Base-by-base conservation (phyloP, 1,284 basidiomycete genomes). In the Puccinia triticina region DNA sequence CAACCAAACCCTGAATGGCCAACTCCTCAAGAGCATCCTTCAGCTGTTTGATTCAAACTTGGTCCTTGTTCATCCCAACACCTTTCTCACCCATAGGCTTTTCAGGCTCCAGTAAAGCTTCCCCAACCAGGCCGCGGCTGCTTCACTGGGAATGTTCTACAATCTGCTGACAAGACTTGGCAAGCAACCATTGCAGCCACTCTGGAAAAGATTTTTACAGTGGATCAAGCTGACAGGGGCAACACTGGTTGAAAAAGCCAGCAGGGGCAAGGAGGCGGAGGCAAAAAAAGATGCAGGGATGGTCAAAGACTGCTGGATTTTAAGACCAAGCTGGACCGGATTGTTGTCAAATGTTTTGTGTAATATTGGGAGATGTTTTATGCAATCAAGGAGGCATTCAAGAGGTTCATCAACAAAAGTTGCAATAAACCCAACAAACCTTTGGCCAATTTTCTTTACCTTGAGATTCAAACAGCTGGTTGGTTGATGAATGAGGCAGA, bases 371-470 rank as follows among this genome's bases (percentile, higher is more conserved):
- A 85, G 12, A 87, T 88, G 82, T 83, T 83, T 21, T 84, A 89
- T 82, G 88, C 88, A 0, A 87, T 89, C 55, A 86, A 89, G 57
- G 92, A 93, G 83, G 93, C 92, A 0, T 96, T 97, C 88, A 89
- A 91, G n/a, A 88, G 87, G 18, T 94, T 93, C 50, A 93, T 98
- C 88, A 93, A 92, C 85, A 90, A 90, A 34, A 90, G 95, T 32
- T 91, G 92, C 79, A 93, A 92, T 86, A 95, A 93, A 84, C 95
- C 95, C 5, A 95, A 96, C 0, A 96, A 98, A 88, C 92, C 96
- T 90, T 93, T 97, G 82, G 96, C 97, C 16, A 95, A 94, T 86
- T 91, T 93, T 86, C 89, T 98, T 57, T 96, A 98, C 87, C 90
- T 89, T 69, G 90, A 92, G 55, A 92, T 98, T 91, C 90, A 94